Base-by-base conservation (phyloP, 805 yeast species). In the Vanderwaltozyma yarrowii region DNA sequence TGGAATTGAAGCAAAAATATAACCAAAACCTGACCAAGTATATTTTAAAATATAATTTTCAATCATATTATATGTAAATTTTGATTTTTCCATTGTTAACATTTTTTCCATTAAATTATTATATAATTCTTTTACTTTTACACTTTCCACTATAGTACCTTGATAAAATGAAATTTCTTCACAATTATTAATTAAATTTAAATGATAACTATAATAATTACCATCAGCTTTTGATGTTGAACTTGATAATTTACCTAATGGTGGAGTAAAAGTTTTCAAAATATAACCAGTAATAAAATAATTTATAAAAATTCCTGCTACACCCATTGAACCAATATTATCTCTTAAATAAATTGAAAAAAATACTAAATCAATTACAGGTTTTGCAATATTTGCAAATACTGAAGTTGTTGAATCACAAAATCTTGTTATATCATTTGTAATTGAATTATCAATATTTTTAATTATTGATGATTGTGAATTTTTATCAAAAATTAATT, bases 11-110 rank as follows among this genome's bases (percentile, higher is more conserved):
- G 95, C 84, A 63, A 85, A 87, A 17, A 87, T 61, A 56, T 86
- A 87, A n/a, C 96, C 96, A 62, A 88, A 72, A 0, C 94, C 95
- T 3, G 95, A 86, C 96, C 96, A 88, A 11, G 89, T 76, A 54
- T 84, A 86, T 62, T 87, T 88, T 58, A 88, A 71, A 34, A 87
- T 75, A 52, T 86, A 85, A 54, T 86, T 94, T 63, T 88, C 96
- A 42, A 82, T 60, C 44, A 84, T 67, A 36, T 78, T 79, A 58
- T 86, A 88, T 10, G 70, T 62, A 39, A 83, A 78, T 42, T 81
- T 73, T 30, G 71, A 66, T 43, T 73, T 67, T 47, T 77, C 74
- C 40, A 78, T 74, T 38, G 65, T 64, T 33, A 69, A 60, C 39
- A 76, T 63, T 45, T 79, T 85, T 21, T 62, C 58, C 54, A 70